Evolutionary conservation across 2,329 filamentous ascomycete species (phyloP).

Genomic region (Davidsoniella australis): DNA sequence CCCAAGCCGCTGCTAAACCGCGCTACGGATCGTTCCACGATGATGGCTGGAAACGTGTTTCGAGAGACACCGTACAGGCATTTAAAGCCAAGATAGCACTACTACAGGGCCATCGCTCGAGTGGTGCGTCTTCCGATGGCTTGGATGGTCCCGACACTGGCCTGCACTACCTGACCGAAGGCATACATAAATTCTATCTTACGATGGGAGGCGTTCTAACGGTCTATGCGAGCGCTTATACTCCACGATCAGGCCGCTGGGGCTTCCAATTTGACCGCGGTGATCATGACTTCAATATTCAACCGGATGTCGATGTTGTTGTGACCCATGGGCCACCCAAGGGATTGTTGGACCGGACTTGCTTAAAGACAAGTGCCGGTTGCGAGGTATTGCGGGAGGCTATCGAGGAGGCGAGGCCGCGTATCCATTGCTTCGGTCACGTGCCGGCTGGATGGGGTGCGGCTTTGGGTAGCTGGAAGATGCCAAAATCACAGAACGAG

Average conservation of each 20-base stretch:
- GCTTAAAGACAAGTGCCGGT: conserved; percentile 13
- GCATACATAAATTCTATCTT: conserved; percentile 23
- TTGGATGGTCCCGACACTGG: conserved; percentile 13
- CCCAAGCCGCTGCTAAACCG: background rate
- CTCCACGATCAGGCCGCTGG: conserved; percentile 23
- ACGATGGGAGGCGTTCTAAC: conserved; percentile 24
- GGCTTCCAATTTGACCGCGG: conserved; percentile 27
- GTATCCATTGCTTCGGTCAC: conserved; percentile 23
- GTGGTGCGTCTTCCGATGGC: background rate
- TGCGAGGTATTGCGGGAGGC: conserved; percentile 19
- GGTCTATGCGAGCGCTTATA: conserved; percentile 30
- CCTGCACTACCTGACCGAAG: conserved; percentile 27
- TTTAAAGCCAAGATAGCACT: conserved; percentile 20
- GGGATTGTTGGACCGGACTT: conserved; percentile 24
- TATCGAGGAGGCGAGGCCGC: conserved; percentile 18
- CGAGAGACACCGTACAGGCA: conserved; percentile 1
- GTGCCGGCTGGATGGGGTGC: conserved; percentile 22
- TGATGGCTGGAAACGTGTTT: background rate
- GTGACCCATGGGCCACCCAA: conserved; percentile 22
- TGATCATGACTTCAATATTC: conserved; percentile 17
- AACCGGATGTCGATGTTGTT: conserved; percentile 17
- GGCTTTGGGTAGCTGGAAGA: background rate
- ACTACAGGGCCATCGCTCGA: conserved; percentile 4
- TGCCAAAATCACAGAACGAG: background rate
- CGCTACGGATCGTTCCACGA: conserved; percentile 15